These are phyloP conservation scores for Hemileia vastatrix DNA, from an alignment of 1,284 basidiomycete species.

Conservation along the genomic window DNA sequence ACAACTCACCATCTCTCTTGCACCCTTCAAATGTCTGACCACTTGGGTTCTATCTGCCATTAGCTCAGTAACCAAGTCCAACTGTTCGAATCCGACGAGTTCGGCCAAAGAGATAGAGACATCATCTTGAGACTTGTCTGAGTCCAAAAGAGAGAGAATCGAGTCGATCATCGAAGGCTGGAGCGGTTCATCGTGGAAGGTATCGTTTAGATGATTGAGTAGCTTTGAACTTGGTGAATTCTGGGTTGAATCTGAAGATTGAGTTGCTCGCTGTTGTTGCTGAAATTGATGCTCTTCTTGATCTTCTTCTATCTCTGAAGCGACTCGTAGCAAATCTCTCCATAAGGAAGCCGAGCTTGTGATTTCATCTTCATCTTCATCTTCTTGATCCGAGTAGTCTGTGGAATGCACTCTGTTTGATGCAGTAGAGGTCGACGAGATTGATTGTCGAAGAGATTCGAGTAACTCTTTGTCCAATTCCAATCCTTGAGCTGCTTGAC, in stretches of 20 bases:
- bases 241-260: background rate
- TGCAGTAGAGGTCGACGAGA: too few relatives aligned
- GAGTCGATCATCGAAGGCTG: background rate
- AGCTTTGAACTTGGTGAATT: background rate
- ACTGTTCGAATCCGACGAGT: conserved; percentile 73
- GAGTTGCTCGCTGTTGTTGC: background rate
- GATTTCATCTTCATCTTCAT: background rate
- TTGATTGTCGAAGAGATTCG: too few relatives aligned
- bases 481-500: too few relatives aligned
- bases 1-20: conserved; percentile 7
- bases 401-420: too few relatives aligned
- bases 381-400: background rate
- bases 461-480: too few relatives aligned
- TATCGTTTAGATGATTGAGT: background rate
- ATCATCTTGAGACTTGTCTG: conserved; percentile 53
- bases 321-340: background rate
- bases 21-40: conserved; percentile 29
- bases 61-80: conserved; percentile 51
- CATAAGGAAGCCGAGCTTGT: background rate
- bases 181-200: background rate
- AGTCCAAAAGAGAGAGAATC: background rate
- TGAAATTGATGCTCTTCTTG: background rate
- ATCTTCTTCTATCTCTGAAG: background rate
- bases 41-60: conserved; percentile 45
- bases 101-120: conserved; percentile 70